Conservation (phyloP, 768 basidiomycete genomes). For the Trichaptum fuscoviolaceum region DNA sequence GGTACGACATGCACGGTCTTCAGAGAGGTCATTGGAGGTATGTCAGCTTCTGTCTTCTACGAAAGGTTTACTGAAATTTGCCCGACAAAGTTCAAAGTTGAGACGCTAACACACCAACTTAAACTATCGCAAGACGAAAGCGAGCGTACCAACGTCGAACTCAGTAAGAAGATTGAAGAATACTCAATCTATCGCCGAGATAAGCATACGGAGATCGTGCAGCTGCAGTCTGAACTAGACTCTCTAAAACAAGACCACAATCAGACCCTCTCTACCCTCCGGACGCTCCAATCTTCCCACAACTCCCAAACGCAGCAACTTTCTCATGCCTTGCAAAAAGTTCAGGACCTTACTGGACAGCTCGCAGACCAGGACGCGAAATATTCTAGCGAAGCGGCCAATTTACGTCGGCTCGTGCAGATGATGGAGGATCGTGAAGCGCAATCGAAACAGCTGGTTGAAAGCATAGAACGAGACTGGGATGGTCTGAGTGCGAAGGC, state of each 20-base stretch:
- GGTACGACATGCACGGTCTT: slow-evolving; percentile 66
- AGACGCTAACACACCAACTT: slow-evolving; percentile 78
- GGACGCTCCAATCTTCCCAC: slow-evolving; percentile 69
- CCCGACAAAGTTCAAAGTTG: slow-evolving; percentile 69
- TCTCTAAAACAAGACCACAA: slow-evolving; percentile 61
- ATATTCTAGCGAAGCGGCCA: slow-evolving; percentile 71
- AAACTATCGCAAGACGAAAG: slow-evolving; percentile 71
- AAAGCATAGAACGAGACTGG: slow-evolving; percentile 80
- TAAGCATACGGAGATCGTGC: slow-evolving; percentile 73
- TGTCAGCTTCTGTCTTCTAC: slow-evolving; percentile 8
- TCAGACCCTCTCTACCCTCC: slow-evolving; percentile 62
- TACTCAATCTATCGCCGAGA: slow-evolving; percentile 77
- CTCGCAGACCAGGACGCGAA: slow-evolving; percentile 83
- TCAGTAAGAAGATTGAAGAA: slow-evolving; percentile 71
- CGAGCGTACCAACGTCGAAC: slow-evolving; percentile 63
- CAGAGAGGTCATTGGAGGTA: slow-evolving; percentile 75
- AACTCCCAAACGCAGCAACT: slow-evolving; percentile 68
- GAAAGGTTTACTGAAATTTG: slow-evolving; percentile 9
- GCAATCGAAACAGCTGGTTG: slow-evolving; percentile 77
- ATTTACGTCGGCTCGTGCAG: slow-evolving; percentile 66
- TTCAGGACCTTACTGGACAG: slow-evolving; percentile 70
- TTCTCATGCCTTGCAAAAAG: slow-evolving; percentile 66
- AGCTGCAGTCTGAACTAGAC: slow-evolving; percentile 75
- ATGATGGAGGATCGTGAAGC: slow-evolving; percentile 88
- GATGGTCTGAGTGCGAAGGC: slow-evolving; percentile 65